These are phyloP conservation scores for Acer yangbiense DNA, from an alignment of 345 rosid genomes.

Conservation along the genomic window DNA sequence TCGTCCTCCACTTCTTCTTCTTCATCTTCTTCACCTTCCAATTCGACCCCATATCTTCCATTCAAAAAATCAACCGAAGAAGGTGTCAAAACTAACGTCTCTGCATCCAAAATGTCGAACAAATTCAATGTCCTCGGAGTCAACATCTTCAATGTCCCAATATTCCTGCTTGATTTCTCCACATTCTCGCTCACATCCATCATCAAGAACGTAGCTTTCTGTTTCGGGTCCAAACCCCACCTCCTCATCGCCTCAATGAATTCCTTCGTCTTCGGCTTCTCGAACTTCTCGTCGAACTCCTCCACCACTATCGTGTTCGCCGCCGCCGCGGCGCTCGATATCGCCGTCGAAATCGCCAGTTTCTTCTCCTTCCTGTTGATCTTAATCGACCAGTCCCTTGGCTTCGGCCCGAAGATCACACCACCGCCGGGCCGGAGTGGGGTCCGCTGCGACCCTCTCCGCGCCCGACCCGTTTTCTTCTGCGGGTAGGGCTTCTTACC, in stretches of 20 bases:
- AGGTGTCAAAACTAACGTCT: constrained; percentile 81
- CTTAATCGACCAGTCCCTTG: constrained; percentile 88
- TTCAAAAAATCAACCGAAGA: constrained; percentile 70
- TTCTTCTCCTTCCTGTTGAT: constrained; percentile 85
- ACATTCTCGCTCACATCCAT: constrained; percentile 68
- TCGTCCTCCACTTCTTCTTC: constrained; percentile 27
- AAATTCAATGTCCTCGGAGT: constrained; percentile 90
- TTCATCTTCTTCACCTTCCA: constrained; percentile 34
- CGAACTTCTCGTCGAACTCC: constrained; percentile 76
- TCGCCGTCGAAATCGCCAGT: constrained; percentile 81
- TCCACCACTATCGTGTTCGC: constrained; percentile 74
- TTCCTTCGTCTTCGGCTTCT: constrained; percentile 79
- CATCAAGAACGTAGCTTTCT: constrained; percentile 83
- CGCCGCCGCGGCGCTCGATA: constrained; percentile 65
- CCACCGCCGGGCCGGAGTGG: constrained; percentile 95
- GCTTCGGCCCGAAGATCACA: constrained; percentile 84
- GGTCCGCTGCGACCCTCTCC: constrained; percentile 68
- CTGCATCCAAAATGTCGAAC: constrained; percentile 83
- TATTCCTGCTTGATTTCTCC: constrained; percentile 70
- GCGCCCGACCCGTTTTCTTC: constrained; percentile 88
- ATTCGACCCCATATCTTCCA: constrained; percentile 66
- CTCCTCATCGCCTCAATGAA: constrained; percentile 78
- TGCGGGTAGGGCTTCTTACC: constrained; percentile 85
- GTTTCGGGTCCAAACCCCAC: constrained; percentile 91
- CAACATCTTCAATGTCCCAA: constrained; percentile 81